Evolutionary conservation across 192 early-diverging fungal species (phyloP).

Genomic region (Umbelopsis isabellina): DNA sequence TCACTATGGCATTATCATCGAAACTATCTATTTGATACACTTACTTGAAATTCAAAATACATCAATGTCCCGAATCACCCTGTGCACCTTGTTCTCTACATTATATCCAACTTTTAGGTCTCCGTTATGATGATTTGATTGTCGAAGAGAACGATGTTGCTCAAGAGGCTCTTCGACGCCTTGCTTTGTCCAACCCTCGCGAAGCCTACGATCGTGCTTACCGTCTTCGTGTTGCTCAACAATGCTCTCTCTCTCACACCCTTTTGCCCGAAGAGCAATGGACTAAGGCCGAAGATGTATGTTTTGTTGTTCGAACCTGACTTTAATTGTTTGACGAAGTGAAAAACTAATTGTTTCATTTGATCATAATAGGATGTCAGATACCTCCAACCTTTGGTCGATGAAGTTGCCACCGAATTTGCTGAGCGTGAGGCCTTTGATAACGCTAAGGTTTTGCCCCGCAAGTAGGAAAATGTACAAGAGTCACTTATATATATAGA

Average conservation of each 20-base stretch:
- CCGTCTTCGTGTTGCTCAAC: conserved; percentile 80
- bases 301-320: neutral
- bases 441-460: conserved; percentile 45
- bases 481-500: conserved; percentile 15
- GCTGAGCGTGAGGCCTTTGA: conserved; percentile 78
- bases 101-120: conserved; percentile 50
- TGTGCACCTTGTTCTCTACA: neutral
- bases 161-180: conserved; percentile 80
- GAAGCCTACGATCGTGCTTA: conserved; percentile 75
- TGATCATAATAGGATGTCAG: conserved; percentile 65
- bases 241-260: conserved; percentile 72
- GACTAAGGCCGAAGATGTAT: conserved; percentile 79
- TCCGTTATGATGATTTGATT: conserved; percentile 90
- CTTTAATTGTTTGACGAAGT: neutral
- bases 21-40: too few relatives aligned
- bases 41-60: neutral
- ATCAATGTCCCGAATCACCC: conserved; percentile 2
- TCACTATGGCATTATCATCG: too few relatives aligned
- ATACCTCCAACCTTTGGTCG: conserved; percentile 83
- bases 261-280: conserved; percentile 70
- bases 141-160: conserved; percentile 82
- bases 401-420: conserved; percentile 79
- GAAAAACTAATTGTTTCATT: neutral
- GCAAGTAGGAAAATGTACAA: conserved; percentile 15
- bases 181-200: conserved; percentile 55